Percentiles rank a stretch among this genome's conserved stretches.
Conservation (phyloP, 306 rosid species). For the Casuarina equisetifolia region DNA sequence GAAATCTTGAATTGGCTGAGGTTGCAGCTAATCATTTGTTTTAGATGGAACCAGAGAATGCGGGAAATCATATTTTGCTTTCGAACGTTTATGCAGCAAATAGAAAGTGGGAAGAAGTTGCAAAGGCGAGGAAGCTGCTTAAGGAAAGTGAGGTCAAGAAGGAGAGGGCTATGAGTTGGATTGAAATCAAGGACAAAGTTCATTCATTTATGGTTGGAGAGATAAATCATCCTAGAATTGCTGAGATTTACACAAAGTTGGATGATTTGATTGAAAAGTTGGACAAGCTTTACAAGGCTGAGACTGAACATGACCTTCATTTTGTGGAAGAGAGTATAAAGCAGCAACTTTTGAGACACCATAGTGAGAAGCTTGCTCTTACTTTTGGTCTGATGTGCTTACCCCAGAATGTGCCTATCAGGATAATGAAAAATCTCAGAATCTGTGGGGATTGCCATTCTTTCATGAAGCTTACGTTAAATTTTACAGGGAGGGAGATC, state of each 20-base stretch:
- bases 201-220: conserved; percentile 83
- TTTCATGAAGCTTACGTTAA: conserved; percentile 70
- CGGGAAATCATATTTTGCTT: conserved; percentile 80
- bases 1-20: conserved; percentile 70
- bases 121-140: conserved; percentile 65
- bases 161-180: conserved; percentile 85
- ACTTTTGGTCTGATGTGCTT: conserved; percentile 71
- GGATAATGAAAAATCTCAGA: conserved; percentile 90
- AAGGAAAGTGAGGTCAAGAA: conserved; percentile 68
- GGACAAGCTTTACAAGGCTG: conserved; percentile 57
- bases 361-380: conserved; percentile 84
- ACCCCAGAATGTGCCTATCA: conserved; percentile 60
- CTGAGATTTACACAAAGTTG: conserved; percentile 52
- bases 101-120: conserved; percentile 78
- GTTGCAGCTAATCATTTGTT: conserved; percentile 71
- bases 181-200: conserved; percentile 65
- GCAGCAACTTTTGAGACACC: conserved; percentile 69
- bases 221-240: conserved; percentile 57
- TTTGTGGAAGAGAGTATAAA: conserved; percentile 66
- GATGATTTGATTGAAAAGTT: conserved; percentile 62
- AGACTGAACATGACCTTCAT: conserved; percentile 63
- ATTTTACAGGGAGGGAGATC: conserved; percentile 50
- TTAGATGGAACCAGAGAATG: conserved; percentile 76
- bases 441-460: conserved; percentile 91
- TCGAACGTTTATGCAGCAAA: conserved; percentile 75